These are phyloP conservation scores for Hygrophila difformis DNA, from an alignment of 257 asterid species.

Conservation along the genomic window DNA sequence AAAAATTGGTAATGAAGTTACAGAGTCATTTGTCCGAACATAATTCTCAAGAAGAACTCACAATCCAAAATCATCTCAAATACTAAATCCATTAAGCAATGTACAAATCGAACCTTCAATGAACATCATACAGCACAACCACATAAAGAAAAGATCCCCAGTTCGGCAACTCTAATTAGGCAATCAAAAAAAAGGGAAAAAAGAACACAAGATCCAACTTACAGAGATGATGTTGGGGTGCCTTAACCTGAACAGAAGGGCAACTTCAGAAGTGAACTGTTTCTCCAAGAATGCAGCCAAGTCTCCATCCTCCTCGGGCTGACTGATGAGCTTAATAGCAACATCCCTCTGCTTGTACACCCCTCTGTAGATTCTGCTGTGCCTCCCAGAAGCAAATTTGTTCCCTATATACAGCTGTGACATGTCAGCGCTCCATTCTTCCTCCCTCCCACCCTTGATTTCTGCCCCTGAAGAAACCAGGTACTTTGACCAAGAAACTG, in stretches of 20 bases:
- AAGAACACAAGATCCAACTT: constrained; percentile 23
- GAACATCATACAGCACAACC: constrained; percentile 12
- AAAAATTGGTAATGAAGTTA: too few species aligned
- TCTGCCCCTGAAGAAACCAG: constrained; percentile 79
- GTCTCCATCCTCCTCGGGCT: constrained; percentile 90
- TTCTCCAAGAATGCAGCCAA: constrained; percentile 85
- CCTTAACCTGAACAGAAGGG: constrained; percentile 62
- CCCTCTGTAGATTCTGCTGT: constrained; percentile 90
- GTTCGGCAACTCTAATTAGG: background rate
- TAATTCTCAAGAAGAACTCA: too few species aligned
- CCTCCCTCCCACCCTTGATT: constrained; percentile 65
- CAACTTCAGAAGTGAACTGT: constrained; percentile 84
- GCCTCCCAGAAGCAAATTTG: constrained; percentile 89
- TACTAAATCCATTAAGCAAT: too few species aligned
- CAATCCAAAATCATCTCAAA: too few species aligned
- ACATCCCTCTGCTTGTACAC: constrained; percentile 80
- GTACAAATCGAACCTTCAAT: constrained; percentile 8
- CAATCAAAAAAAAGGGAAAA: background rate
- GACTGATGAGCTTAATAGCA: constrained; percentile 91
- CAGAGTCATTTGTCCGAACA: too few species aligned
- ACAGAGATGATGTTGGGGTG: constrained; percentile 94
- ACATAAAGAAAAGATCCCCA: constrained; percentile 1
- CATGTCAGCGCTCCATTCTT: constrained; percentile 97
- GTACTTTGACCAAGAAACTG: constrained; percentile 92
- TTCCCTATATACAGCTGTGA: constrained; percentile 85